Conservation (phyloP, 768 basidiomycete species). For the Suillus paluster region DNA sequence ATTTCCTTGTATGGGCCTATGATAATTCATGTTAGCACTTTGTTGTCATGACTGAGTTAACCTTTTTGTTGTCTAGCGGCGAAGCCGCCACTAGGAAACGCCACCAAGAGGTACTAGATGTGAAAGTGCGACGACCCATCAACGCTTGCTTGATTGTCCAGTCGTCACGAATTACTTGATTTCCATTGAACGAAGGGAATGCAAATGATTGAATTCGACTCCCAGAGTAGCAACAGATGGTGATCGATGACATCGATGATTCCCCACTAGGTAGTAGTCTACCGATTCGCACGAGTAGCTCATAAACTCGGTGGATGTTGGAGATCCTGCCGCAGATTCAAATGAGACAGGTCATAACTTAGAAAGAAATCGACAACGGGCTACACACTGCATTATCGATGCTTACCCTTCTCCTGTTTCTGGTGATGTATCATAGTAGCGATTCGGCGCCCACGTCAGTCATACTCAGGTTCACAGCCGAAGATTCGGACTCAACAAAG, state of each 20-base stretch:
- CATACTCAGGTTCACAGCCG: conserved; percentile 2
- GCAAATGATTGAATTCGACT: neutral
- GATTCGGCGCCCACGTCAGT: neutral
- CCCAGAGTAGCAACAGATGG: neutral
- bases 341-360: neutral
- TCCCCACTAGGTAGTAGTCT: neutral
- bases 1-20: conserved; percentile 2
- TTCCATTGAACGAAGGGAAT: neutral
- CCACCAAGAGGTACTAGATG: neutral
- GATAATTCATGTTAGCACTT: neutral
- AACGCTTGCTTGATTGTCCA: neutral
- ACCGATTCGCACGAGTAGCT: neutral
- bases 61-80: neutral
- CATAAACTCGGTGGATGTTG: neutral
- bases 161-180: neutral
- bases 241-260: neutral
- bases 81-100: neutral
- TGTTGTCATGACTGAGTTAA: conserved; percentile 1
- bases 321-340: conserved; percentile 3
- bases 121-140: neutral
- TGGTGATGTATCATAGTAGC: neutral
- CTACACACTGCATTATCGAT: neutral
- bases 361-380: neutral
- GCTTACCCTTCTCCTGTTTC: neutral
- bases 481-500: conserved; percentile 6